Base-by-base conservation (phyloP, 768 basidiomycete genomes). In the Russula brevipes region DNA sequence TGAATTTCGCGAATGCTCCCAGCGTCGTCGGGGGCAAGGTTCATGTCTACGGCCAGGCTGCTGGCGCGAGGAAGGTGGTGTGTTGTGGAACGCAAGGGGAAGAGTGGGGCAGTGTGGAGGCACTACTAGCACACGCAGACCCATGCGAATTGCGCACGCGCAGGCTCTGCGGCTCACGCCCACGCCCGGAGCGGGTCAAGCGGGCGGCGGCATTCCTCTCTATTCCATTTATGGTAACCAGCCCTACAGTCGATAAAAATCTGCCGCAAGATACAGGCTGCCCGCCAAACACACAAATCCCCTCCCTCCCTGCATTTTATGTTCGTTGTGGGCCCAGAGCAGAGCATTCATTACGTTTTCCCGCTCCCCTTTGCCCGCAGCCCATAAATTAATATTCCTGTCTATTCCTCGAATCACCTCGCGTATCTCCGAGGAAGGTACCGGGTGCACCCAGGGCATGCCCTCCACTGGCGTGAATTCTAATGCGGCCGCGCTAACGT, bases 211-310 rank as follows among this genome's bases (percentile, higher is more conserved):
- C n/a, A 41, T 30, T 55, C 35, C 39, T 19, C 16, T 42, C 30
- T 14, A 39, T 53, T 31, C 61, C 49, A 62, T 51, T 50, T 51
- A 45, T 16, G 61, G 56, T 11, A 51, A 19, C 35, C 12, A 35
- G 5, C 12, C 5, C 47, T 38, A 45, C 45, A 49, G 5, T 33
- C 94, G 78, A 76, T 96, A 97, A 59, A 95, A 85, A 76, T 98
- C 96, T 10, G 94, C 93, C 1, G 94, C 91, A 44, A 98, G 82
- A 75, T 99, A 99, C 69, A 98, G 73, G 75, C 97, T 98, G 44
- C 96, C 97, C 30, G 92, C 88, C 1, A 96, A 70, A 11, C 97
- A 81, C 0, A 89, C 81, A 57, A 93, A 69, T n/a, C 70, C 72
- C 9, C 70, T 73, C 0, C 73, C 68, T 7, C 64, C 60, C 12